A percentile compares a stretch with the other conserved stretches of the same genome.
Conservation (phyloP, 2,329 filamentous ascomycete genomes). For the Gnomoniopsis sp. region DNA sequence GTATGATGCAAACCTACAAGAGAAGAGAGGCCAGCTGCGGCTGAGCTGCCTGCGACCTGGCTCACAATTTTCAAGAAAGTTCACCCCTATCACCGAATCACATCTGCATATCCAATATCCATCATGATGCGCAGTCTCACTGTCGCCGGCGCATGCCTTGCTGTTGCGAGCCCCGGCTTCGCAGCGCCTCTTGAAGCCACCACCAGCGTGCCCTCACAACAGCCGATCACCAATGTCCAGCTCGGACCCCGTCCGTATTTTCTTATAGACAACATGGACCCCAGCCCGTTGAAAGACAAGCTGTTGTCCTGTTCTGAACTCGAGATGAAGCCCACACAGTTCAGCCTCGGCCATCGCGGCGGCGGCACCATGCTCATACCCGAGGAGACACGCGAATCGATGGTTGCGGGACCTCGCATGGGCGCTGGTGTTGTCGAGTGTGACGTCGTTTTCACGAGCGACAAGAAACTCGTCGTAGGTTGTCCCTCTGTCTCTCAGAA, state of each 20-base stretch:
- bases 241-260: slow-evolving; percentile 63
- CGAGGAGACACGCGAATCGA: slow-evolving; percentile 59
- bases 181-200: background rate
- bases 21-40: background rate
- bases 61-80: background rate
- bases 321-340: slow-evolving; percentile 47
- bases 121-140: background rate
- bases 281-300: slow-evolving; percentile 55
- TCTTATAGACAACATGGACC: slow-evolving; percentile 60
- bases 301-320: slow-evolving; percentile 57
- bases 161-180: background rate
- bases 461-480: slow-evolving; percentile 57
- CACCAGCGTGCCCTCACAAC: slow-evolving; percentile 7
- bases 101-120: background rate
- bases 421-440: slow-evolving; percentile 65
- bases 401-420: slow-evolving; percentile 62
- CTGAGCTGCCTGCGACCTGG: background rate
- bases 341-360: slow-evolving; percentile 62
- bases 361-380: slow-evolving; percentile 60
- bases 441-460: slow-evolving; percentile 64
- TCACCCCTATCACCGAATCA: background rate
- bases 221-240: slow-evolving; percentile 46
- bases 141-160: background rate
- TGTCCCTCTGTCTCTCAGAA: too few relatives aligned
- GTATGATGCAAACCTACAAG: background rate